Base-by-base conservation (phyloP, 2,329 filamentous ascomycete genomes). In the Monilinia polystroma region DNA sequence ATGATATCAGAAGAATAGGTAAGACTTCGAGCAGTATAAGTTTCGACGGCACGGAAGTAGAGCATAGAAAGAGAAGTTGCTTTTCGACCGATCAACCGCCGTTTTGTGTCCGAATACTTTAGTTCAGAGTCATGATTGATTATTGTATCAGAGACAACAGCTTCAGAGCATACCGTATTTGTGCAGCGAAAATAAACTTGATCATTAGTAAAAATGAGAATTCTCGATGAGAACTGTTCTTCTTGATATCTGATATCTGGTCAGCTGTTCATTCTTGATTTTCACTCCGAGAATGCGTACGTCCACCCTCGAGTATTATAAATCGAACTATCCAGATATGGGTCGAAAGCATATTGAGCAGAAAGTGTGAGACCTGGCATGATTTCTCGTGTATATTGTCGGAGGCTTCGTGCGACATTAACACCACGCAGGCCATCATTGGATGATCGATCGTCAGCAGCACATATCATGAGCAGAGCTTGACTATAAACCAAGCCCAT, bases 201-300 rank as follows among this genome's bases (percentile, higher is more conserved):
- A 29, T 67, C 51, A 43, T 68, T 55, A 29, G 52, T 51, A 43
- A 68, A 68, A 2, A 68, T 45, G 11, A 68, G 38, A 26, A 62
- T 35, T 43, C 67, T 56, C 38, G 41, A 43, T 10, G 67, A 68
- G 23, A 68, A 56, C 10, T 49, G 56, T 16, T 63, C 54, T 38
- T 64, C 58, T 45, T 68, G 65, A 32, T 67, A 65, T 35, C 49
- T 63, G 18, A 56, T 11, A 51, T 26, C 6, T 23, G 35, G 18
- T 62, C 18, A 62, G 58, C 18, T 18, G 23, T 45, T 3, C n/a
- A 11, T 10, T 29, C 2, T 12, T 32, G 8, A 2, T 14, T 8
- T 14, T 7, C 2, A 23, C 8, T 16, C 6, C 5, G 7, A 43
- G 10, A 43, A n/a, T 4, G 23, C 60, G 38, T 32, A 63, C 51